Evolutionary conservation across 768 basidiomycete species (phyloP), one percentile per base, ranked within the genome.

Genomic region (Lentinula sp.): DNA sequence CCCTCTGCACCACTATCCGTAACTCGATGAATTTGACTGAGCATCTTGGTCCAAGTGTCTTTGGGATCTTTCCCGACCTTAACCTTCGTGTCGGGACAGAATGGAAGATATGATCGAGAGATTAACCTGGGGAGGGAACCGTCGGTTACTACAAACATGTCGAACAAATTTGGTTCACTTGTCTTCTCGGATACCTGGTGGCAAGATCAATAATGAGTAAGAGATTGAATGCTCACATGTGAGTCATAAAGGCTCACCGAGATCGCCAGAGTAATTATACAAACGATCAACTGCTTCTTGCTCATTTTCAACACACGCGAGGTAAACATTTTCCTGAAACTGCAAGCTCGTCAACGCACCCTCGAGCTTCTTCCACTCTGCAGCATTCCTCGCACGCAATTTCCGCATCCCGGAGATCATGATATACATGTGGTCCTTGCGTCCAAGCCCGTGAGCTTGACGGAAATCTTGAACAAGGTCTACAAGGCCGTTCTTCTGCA

Each of bases 51-150:
- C 13, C 37, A 59, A 16, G 28, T 51, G n/a, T 36, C 48, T 4
- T 39, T 49, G 10, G 18, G n/a, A 37, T 41, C 36, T 1, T 23
- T 51, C 5, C 46, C 58, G 2, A n/a, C n/a, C 16, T 36, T 15
- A 13, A 59, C 13, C 4, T 51, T 59, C 7, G 43, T 37, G 13
- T 59, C 18, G 36, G 58, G 36, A 41, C 58, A 59, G 46, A 59
- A 59, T 23, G 57, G 57, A 37, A 59, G 57, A 39, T 59, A 50
- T 13, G 57, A 49, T 18, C 57, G 57, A 12, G 18, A 20, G 3
- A 59, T 39, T 15, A 59, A 23, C 46, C 57, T 58, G 55, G 13
- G 6, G 41, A 45, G 41, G 23, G 52, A n/a, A 36, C 16, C 20
- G 3, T 28, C 28, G 3, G 28, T n/a, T 16, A 55, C n/a, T 16